Percentiles rank a stretch among this genome's conserved stretches.
Conservation (phyloP, 2,329 filamentous ascomycete genomes). For the Shiraia sp. region DNA sequence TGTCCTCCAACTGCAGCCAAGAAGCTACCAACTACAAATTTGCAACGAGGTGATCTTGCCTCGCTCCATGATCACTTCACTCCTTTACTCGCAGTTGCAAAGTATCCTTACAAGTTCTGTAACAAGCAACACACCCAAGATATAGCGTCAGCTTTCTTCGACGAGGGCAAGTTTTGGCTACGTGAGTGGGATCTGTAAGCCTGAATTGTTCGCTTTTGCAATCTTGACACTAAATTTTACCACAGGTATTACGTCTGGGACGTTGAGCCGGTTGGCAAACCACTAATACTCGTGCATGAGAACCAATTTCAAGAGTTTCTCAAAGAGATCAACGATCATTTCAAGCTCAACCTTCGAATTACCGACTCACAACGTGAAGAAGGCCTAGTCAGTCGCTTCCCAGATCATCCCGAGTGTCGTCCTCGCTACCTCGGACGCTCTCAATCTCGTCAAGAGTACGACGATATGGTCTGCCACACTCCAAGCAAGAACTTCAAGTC, state of each 20-base stretch:
- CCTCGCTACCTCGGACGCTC: conserved; percentile 71
- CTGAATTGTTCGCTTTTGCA: conserved; percentile 22
- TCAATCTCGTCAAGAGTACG: conserved; percentile 51
- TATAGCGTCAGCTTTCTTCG: conserved; percentile 60
- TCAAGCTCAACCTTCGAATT: conserved; percentile 61
- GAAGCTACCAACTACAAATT: conserved; percentile 16
- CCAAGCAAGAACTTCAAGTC: conserved; percentile 19
- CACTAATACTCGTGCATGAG: conserved; percentile 69
- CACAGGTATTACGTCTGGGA: conserved; percentile 68
- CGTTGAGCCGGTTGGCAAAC: conserved; percentile 49
- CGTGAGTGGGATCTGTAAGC: conserved; percentile 78
- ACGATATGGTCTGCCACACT: conserved; percentile 34
- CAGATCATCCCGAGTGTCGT: conserved; percentile 60
- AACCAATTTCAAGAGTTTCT: conserved; percentile 69
- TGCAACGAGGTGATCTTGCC: conserved; percentile 38
- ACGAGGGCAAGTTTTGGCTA: conserved; percentile 59
- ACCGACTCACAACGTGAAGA: conserved; percentile 56
- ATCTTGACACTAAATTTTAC: conserved; percentile 3
- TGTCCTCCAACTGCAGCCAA: conserved; percentile 5
- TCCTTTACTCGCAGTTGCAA: conserved; percentile 53
- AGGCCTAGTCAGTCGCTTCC: conserved; percentile 67
- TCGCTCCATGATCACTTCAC: conserved; percentile 43
- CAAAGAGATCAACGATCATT: conserved; percentile 61
- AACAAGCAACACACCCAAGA: conserved; percentile 53
- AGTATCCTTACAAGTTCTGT: conserved; percentile 65